These are phyloP conservation scores for Scedosporium dehoogii DNA, from an alignment of 2,329 filamentous ascomycete genomes.

Conservation along the genomic window DNA sequence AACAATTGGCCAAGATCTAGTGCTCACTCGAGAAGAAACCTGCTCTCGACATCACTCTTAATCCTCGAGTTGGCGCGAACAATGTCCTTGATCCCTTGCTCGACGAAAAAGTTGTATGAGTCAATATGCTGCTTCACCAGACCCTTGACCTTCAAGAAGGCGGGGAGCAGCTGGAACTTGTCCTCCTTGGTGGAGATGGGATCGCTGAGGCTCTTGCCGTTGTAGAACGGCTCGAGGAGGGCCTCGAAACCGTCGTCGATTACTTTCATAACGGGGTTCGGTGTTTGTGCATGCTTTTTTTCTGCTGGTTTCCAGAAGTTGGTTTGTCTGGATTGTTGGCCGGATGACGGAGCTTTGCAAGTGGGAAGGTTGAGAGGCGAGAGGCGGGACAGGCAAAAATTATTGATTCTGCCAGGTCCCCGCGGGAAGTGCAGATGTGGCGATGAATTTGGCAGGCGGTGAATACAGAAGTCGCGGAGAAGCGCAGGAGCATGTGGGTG, in stretches of 20 bases:
- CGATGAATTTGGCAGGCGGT: slow-evolving; percentile 2
- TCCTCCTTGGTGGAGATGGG: slow-evolving; percentile 61
- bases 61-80: slow-evolving; percentile 83
- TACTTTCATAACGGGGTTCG: slow-evolving; percentile 31
- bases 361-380: not conserved
- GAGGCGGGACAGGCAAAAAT: not conserved
- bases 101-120: slow-evolving; percentile 97
- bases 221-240: slow-evolving; percentile 57
- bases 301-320: not conserved
- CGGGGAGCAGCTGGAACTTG: slow-evolving; percentile 94
- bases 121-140: slow-evolving; percentile 97
- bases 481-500: not conserved
- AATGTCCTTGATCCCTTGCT: slow-evolving; percentile 94
- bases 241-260: slow-evolving; percentile 57
- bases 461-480: not conserved
- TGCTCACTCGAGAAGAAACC: slow-evolving; percentile 71
- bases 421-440: not conserved
- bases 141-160: slow-evolving; percentile 97
- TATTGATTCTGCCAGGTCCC: slow-evolving; percentile 4
- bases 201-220: slow-evolving; percentile 57
- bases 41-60: slow-evolving; percentile 82
- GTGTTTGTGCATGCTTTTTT: slow-evolving; percentile 15
- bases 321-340: not conserved
- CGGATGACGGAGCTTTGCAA: not conserved
- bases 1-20: not conserved